Evolutionary conservation across 2,329 filamentous ascomycete genomes (phyloP).

Genomic region (Sarocladium brachiariae): DNA sequence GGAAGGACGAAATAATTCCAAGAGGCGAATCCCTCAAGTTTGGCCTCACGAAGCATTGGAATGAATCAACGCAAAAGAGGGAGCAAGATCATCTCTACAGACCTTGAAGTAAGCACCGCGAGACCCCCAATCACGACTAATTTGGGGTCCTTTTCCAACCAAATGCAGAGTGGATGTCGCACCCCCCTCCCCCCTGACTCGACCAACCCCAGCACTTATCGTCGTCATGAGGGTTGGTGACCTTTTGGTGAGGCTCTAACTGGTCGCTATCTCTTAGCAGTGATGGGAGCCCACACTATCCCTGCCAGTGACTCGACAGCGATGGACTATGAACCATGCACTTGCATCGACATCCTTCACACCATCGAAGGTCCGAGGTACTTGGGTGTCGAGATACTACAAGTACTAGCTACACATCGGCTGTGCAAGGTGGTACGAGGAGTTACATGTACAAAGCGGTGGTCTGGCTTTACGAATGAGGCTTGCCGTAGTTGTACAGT

Average conservation of each 20-base stretch:
- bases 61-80: too few relatives aligned
- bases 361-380: not conserved
- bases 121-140: too few relatives aligned
- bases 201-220: slow-evolving; percentile 1
- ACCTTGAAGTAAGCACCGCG: not conserved
- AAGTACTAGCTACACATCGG: not conserved
- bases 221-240: not conserved
- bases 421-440: not conserved
- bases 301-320: slow-evolving; percentile 1
- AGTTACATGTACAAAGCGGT: too few relatives aligned
- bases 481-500: too few relatives aligned
- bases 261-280: not conserved
- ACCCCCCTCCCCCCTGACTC: slow-evolving; percentile 4
- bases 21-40: too few relatives aligned
- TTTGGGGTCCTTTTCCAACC: too few relatives aligned
- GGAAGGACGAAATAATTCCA: too few relatives aligned
- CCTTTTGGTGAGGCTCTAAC: not conserved
- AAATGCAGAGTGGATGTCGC: too few relatives aligned
- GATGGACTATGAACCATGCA: not conserved
- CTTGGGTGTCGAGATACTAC: not conserved
- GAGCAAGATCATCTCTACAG: not conserved
- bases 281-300: not conserved
- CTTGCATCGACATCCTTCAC: not conserved
- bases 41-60: too few relatives aligned
- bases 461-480: too few relatives aligned